These are phyloP conservation scores for Thielaviopsis ethacetica DNA, from an alignment of 2,329 filamentous ascomycete species.

Conservation along the genomic window DNA sequence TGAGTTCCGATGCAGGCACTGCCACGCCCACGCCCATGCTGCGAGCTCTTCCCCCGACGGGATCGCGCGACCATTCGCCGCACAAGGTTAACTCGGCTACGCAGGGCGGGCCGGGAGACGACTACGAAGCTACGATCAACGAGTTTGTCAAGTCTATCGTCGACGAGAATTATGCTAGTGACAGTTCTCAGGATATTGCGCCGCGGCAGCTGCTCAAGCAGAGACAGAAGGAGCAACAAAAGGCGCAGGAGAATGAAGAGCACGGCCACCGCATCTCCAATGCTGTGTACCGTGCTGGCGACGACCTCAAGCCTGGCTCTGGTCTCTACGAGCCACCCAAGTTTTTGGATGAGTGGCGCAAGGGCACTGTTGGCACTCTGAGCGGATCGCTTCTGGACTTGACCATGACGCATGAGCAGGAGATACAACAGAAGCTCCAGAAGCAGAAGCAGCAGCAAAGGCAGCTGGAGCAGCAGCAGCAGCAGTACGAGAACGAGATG, in stretches of 20 bases:
- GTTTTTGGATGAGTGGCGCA: slow-evolving; percentile 59
- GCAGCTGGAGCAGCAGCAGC: background rate
- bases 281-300: slow-evolving; percentile 3
- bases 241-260: slow-evolving; percentile 1
- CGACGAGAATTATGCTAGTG: slow-evolving; percentile 7
- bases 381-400: slow-evolving; percentile 44
- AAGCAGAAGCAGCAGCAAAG: slow-evolving; percentile 12
- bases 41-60: background rate
- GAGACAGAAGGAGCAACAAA: slow-evolving; percentile 2
- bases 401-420: slow-evolving; percentile 17
- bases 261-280: slow-evolving; percentile 7
- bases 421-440: slow-evolving; percentile 5
- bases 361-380: slow-evolving; percentile 45
- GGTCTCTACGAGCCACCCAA: slow-evolving; percentile 41
- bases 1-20: background rate
- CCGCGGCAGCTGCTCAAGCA: slow-evolving; percentile 3
- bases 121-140: slow-evolving; percentile 12
- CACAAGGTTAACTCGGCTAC: background rate
- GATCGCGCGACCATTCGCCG: background rate
- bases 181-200: slow-evolving; percentile 8
- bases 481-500: background rate
- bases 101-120: slow-evolving; percentile 14
- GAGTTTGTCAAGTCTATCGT: slow-evolving; percentile 10
- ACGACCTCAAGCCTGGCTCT: slow-evolving; percentile 24
- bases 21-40: background rate